Evolutionary conservation across 2,329 filamentous ascomycete genomes (phyloP).

Genomic region (Pestalotiopsis sp.): DNA sequence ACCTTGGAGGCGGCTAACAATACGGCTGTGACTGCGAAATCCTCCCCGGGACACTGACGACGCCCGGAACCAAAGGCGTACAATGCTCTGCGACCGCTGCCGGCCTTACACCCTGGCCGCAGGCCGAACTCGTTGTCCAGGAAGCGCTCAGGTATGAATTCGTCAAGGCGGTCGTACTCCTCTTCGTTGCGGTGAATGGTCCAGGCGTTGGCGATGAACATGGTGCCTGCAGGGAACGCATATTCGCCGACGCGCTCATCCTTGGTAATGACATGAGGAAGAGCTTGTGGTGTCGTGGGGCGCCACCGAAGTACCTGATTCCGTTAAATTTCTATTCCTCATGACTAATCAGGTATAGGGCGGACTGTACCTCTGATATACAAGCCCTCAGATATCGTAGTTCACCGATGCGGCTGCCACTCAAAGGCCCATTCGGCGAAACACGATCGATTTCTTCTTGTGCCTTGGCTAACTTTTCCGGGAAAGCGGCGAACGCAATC

Average conservation of each 20-base stretch:
- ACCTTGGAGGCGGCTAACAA: slow-evolving; percentile 10
- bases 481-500: slow-evolving; percentile 9
- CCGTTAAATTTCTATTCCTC: not conserved
- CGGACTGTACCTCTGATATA: slow-evolving; percentile 1
- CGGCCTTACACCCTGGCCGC: not conserved
- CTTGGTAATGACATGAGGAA: slow-evolving; percentile 6
- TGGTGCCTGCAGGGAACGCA: slow-evolving; percentile 1
- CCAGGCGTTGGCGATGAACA: slow-evolving; percentile 11
- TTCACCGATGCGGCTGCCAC: not conserved
- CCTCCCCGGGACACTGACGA: slow-evolving; percentile 12
- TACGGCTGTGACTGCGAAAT: slow-evolving; percentile 9
- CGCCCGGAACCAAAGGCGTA: slow-evolving; percentile 12
- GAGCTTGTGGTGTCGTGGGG: not conserved
- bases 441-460: slow-evolving; percentile 5
- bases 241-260: not conserved
- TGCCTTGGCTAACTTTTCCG: slow-evolving; percentile 4
- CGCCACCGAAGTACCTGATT: slow-evolving; percentile 1
- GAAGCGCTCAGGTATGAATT: slow-evolving; percentile 13
- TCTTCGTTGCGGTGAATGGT: slow-evolving; percentile 7
- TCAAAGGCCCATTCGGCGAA: not conserved
- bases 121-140: slow-evolving; percentile 9
- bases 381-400: slow-evolving; percentile 8
- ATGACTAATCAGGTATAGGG: too few relatives aligned
- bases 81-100: not conserved
- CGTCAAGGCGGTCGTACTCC: slow-evolving; percentile 9